Evolutionary conservation across 495 filamentous ascomycete species (phyloP), one percentile per base, ranked within the genome.

Genomic region (Talaromyces stipitatus): DNA sequence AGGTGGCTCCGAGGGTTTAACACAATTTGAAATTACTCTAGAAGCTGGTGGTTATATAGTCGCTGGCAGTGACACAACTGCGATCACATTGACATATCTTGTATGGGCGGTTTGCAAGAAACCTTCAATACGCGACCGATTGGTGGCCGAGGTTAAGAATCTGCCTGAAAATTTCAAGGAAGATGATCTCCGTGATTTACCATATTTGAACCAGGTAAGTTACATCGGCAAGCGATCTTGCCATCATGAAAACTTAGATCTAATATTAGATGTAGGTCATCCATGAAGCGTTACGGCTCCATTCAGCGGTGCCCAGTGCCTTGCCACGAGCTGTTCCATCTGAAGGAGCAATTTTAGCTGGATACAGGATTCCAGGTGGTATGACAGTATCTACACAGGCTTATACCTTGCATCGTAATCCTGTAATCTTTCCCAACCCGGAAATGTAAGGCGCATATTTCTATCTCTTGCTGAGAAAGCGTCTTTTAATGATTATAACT

Each of bases 261-360:
- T 77, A 7, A 66, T 70, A 76, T 54, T 59, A 84, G n/a, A 75
- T 78, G 54, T 68, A 69, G 28, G 69, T 78, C 24, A 81, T 83
- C 60, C 72, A 76, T 23, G 83, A 88, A 64, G 69, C 82, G 0
- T 64, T 86, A 33, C 70, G 83, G 1, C 62, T 86, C 11, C 73
- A 84, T 58, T 72, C 76, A 1, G 77, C 79, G 3, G 75, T 77
- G 0, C 72, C 76, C 1, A 69, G 68, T 16, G 79, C 66, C 2
- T 66, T 76, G 12, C 66, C 66, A 16, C 71, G 83, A 8, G 52
- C 63, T 8, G 69, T 73, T 1, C 71, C 73, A 0, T 43, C 55
- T 1, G 61, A 61, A n/a, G 66, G 64, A 18, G 56, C 55, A 1
- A 61, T 7, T 11, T 57, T 77, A 30, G 68, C 60, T 12, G 73